Base-by-base conservation (phyloP, 352 stramenopile genomes). In the Phytopythium montanum region DNA sequence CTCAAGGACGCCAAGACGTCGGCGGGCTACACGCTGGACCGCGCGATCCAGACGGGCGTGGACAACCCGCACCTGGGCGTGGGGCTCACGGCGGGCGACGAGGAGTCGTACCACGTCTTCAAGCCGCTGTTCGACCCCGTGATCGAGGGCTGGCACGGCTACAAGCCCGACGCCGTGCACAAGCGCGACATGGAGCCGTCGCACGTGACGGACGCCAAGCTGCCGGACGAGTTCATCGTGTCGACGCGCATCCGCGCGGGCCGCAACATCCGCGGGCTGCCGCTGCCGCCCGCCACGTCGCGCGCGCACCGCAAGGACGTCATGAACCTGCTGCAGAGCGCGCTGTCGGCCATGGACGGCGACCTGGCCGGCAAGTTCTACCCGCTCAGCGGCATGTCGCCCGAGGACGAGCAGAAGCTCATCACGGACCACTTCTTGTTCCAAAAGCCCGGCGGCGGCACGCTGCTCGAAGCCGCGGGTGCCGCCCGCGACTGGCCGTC, bases 301-400 rank as follows among this genome's bases (percentile, higher is more conserved):
- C 73, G 90, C 39, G 85, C 79, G 33, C 80, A 96, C 61, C 85
- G 88, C 41, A 78, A 90, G 44, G 81, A 94, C 56, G 87, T 97
- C 16, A 94, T 97, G 79, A 78, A 86, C 56, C 60, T 90, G 54
- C 85, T 97, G 60, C 65, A 94, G 52, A 66, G 71, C 29, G 88
- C 85, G 21, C 85, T 97, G 34, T 75, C 78, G 34, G 73, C 78
- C 59, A 82, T 97, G 62, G 73, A 64, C 49, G 79, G 73, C 6
- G 87, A 95, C 59, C 65, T 88, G 41, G 68, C 71, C 13, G 88
- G 88, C 56, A 90, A 73, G 55, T 91, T 94, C 66, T 91, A 95
- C 70, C 87, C 82, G 54, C 68, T 96, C n/a, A 70, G 79, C 36
- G 72, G 75, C 16, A 91, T 93, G 76, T 76, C 76, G 5, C 69